phyloP scores from a whole-genome alignment of 352 stramenopile genomes.

The Phytophthora kernoviae region DNA sequence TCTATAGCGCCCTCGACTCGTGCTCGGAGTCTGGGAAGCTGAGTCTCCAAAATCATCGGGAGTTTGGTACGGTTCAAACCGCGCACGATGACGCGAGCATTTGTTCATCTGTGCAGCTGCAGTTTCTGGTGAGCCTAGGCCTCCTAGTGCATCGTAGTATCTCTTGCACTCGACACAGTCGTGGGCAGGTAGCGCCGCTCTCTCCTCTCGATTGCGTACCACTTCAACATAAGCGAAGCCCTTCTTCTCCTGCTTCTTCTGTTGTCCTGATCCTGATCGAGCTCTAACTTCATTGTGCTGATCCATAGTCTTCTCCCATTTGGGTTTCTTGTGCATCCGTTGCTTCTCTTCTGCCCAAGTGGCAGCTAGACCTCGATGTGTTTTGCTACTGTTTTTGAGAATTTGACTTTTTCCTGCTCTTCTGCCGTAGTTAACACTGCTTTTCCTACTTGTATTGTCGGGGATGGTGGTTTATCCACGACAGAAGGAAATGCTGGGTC shows the following conservation, averaged over 20 bases:
- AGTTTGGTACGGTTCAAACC: constrained; percentile 78
- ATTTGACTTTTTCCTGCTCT: no score
- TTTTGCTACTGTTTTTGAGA: constrained; percentile 11
- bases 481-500: background rate
- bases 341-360: constrained; percentile 58
- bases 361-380: constrained; percentile 14
- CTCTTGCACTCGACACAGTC: constrained; percentile 80
- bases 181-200: constrained; percentile 59
- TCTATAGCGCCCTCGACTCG: constrained; percentile 3
- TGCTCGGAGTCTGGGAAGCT: constrained; percentile 76
- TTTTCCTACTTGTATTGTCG: no score
- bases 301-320: constrained; percentile 16
- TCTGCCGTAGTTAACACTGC: no score
- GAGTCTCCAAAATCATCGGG: constrained; percentile 86
- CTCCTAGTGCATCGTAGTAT: constrained; percentile 79
- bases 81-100: constrained; percentile 79
- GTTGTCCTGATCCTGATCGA: constrained; percentile 17
- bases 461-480: background rate
- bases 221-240: constrained; percentile 72
- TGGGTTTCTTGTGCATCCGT: constrained; percentile 28
- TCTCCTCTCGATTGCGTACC: constrained; percentile 70
- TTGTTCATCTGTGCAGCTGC: constrained; percentile 45
- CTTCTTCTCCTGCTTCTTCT: constrained; percentile 21
- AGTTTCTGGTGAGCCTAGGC: constrained; percentile 39
- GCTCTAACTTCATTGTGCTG: constrained; percentile 4